Percentiles rank a stretch among this genome's conserved stretches.
phyloP scores from a whole-genome alignment of 805 yeast species.

The Barnettozyma siamensis region DNA sequence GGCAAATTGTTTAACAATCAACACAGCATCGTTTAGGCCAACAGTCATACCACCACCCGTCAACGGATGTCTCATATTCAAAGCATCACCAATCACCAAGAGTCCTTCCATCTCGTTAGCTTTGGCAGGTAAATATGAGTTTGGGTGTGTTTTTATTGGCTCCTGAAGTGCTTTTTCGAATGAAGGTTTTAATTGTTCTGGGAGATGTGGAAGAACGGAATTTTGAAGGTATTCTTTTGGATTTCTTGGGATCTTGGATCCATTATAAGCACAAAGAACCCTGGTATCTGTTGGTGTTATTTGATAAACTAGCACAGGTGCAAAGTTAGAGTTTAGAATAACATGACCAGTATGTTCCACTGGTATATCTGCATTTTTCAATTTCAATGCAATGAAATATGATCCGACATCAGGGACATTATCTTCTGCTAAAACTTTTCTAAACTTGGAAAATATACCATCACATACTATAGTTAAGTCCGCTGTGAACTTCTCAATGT shows the following conservation, averaged over 20 bases:
- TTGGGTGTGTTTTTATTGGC: conserved; percentile 84
- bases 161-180: conserved; percentile 58
- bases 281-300: conserved; percentile 79
- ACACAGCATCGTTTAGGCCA: conserved; percentile 78
- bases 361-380: conserved; percentile 73
- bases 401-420: conserved; percentile 68
- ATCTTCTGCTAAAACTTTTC: conserved; percentile 61
- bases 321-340: conserved; percentile 67
- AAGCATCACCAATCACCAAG: conserved; percentile 83
- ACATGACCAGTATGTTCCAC: conserved; percentile 82
- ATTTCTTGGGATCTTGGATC: conserved; percentile 67
- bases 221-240: conserved; percentile 52
- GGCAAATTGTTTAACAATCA: conserved; percentile 58
- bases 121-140: conserved; percentile 80
- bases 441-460: conserved; percentile 90
- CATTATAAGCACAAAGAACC: conserved; percentile 81
- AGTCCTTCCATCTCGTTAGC: conserved; percentile 69
- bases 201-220: conserved; percentile 64
- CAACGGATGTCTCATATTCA: conserved; percentile 96
- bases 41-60: conserved; percentile 99
- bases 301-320: conserved; percentile 87
- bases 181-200: conserved; percentile 57
- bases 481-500: conserved; percentile 43
- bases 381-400: conserved; percentile 79
- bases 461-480: conserved; percentile 77